These are phyloP conservation scores for Xylaria digitata DNA, from an alignment of 2,329 filamentous ascomycete genomes.

Conservation along the genomic window DNA sequence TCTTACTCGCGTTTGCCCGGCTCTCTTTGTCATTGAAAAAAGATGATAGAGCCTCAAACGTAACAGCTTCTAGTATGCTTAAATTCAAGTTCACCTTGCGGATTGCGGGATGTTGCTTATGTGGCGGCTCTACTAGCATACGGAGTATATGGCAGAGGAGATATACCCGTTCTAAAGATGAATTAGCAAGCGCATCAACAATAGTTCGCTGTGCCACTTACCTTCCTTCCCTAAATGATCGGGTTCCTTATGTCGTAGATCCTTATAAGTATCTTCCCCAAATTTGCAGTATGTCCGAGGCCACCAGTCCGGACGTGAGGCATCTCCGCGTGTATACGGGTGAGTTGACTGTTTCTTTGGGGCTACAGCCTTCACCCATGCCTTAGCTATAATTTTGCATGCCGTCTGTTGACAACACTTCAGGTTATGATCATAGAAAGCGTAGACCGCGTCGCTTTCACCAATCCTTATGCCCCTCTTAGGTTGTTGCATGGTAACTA, in stretches of 20 bases:
- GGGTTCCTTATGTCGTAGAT: slow-evolving; percentile 76
- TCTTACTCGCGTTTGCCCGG: slow-evolving; percentile 65
- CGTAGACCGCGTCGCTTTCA: slow-evolving; percentile 65
- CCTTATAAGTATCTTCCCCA: slow-evolving; percentile 61
- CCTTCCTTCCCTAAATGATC: slow-evolving; percentile 77
- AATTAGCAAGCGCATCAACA: slow-evolving; percentile 16
- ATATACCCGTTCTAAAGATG: slow-evolving; percentile 64
- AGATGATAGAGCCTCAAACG: slow-evolving; percentile 66
- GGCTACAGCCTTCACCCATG: slow-evolving; percentile 79
- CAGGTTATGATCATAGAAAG: slow-evolving; percentile 71
- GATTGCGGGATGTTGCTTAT: slow-evolving; percentile 63
- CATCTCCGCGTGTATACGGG: slow-evolving; percentile 75
- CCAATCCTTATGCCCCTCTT: slow-evolving; percentile 64
- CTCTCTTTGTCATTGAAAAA: slow-evolving; percentile 69
- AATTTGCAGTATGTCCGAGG: slow-evolving; percentile 60
- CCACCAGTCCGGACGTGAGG: slow-evolving; percentile 75
- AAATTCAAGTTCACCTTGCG: slow-evolving; percentile 65
- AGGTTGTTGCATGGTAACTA: slow-evolving; percentile 50
- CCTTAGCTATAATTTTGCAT: slow-evolving; percentile 78
- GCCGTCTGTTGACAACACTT: slow-evolving; percentile 76
- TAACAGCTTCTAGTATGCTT: slow-evolving; percentile 67
- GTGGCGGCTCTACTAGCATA: slow-evolving; percentile 64
- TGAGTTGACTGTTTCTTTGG: slow-evolving; percentile 82
- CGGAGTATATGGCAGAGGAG: slow-evolving; percentile 70
- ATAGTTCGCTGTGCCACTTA: slow-evolving; percentile 50